phyloP scores from a whole-genome alignment of 768 basidiomycete species.

The Amylocystis lapponica region DNA sequence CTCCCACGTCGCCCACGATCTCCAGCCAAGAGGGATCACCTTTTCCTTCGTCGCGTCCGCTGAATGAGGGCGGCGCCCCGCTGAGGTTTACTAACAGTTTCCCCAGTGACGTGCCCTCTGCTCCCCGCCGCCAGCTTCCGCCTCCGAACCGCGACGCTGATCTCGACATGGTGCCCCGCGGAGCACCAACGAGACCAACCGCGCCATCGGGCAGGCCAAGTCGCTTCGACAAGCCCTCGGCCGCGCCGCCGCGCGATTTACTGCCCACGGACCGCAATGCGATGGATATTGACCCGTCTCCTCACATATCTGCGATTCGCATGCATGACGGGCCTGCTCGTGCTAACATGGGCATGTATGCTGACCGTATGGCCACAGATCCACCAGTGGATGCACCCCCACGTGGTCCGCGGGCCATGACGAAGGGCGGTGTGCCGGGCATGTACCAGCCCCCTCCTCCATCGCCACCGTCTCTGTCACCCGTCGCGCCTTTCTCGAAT shows the following conservation, averaged over 20 bases:
- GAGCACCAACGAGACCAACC: background rate
- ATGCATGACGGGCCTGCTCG: conserved; percentile 2
- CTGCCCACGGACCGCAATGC: conserved; percentile 5
- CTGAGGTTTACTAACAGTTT: conserved; percentile 3
- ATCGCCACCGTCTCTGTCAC: background rate
- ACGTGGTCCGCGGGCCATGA: conserved; percentile 29
- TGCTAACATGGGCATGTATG: conserved; percentile 24
- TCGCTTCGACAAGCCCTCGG: conserved; percentile 5
- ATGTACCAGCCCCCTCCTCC: background rate
- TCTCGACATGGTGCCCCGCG: background rate
- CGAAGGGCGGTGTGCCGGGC: conserved; percentile 5
- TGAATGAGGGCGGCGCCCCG: background rate
- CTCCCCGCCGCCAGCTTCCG: conserved; percentile 6
- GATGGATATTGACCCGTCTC: conserved; percentile 13
- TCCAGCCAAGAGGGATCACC: background rate
- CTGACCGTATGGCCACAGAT: conserved; percentile 19
- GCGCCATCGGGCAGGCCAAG: background rate
- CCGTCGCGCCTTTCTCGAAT: background rate
- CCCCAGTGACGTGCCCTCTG: conserved; percentile 7
- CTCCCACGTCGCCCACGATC: background rate
- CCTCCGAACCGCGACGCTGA: background rate
- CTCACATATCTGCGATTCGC: too few relatives aligned
- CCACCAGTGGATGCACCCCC: conserved; percentile 20
- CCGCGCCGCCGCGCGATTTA: background rate
- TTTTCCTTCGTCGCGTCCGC: background rate